These are phyloP conservation scores for Tubosaeta sp. DNA, from an alignment of 768 basidiomycete genomes.

Conservation along the genomic window DNA sequence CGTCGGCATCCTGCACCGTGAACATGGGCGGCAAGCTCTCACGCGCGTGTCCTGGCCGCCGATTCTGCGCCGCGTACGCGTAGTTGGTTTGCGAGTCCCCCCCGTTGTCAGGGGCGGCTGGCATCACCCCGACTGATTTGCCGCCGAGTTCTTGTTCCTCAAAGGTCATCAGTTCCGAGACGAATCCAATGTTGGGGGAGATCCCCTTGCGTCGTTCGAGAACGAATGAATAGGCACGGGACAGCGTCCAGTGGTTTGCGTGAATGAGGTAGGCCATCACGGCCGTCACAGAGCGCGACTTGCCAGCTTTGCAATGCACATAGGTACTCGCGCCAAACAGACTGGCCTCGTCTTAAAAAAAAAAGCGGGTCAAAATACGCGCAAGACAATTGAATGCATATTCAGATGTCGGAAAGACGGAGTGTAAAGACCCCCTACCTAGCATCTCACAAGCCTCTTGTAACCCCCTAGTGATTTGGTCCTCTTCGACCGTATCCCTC, in stretches of 20 bases:
- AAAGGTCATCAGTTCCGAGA: conserved; percentile 94
- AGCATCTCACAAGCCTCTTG: conserved; percentile 82
- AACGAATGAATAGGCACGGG: conserved; percentile 87
- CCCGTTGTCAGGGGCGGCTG: conserved; percentile 10
- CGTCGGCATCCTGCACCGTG: conserved; percentile 26
- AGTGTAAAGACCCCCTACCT: conserved; percentile 50
- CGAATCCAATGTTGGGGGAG: conserved; percentile 96
- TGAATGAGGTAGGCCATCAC: conserved; percentile 98
- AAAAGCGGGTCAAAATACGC: conserved; percentile 2
- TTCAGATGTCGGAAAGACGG: background rate
- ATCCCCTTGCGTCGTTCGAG: conserved; percentile 91
- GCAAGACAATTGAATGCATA: conserved; percentile 2
- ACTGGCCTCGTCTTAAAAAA: conserved; percentile 75
- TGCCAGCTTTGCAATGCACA: conserved; percentile 95
- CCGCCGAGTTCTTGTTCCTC: conserved; percentile 86
- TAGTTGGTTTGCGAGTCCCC: conserved; percentile 35
- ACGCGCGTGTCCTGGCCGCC: conserved; percentile 61
- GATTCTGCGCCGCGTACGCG: conserved; percentile 41
- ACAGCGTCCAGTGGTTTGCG: conserved; percentile 94
- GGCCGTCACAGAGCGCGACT: conserved; percentile 92
- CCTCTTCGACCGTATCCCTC: conserved; percentile 95
- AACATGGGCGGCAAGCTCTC: conserved; percentile 55
- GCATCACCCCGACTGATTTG: conserved; percentile 32
- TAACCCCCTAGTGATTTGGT: conserved; percentile 76
- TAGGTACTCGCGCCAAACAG: conserved; percentile 87